These are phyloP conservation scores for Acanthochlamys bracteata DNA, from an alignment of 106 monocot genomes.

Conservation along the genomic window DNA sequence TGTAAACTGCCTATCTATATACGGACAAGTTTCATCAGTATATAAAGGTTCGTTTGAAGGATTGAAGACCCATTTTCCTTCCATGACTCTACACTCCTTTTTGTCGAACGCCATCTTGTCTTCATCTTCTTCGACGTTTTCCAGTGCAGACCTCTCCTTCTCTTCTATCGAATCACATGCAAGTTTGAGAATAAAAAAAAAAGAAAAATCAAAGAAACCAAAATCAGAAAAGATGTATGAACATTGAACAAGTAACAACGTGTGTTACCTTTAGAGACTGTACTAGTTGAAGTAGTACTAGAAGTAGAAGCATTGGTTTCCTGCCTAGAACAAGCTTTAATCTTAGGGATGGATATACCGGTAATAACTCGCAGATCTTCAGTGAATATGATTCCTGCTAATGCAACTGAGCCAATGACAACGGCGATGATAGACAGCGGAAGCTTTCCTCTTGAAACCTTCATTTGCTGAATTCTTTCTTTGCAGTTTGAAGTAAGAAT, in stretches of 20 bases:
- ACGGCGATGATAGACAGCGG: conserved; percentile 37
- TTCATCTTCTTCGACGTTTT: conserved; percentile 16
- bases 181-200: conserved; percentile 4
- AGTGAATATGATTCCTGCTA: conserved; percentile 51
- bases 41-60: conserved; percentile 33
- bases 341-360: conserved; percentile 38
- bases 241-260: background rate
- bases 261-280: conserved; percentile 24
- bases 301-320: conserved; percentile 13
- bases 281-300: conserved; percentile 15
- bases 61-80: conserved; percentile 74
- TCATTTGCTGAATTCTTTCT: conserved; percentile 15
- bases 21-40: conserved; percentile 62
- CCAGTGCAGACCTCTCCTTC: conserved; percentile 7
- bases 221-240: background rate
- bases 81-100: conserved; percentile 40
- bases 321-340: conserved; percentile 37
- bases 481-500: no score
- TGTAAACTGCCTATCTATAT: conserved; percentile 41
- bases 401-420: conserved; percentile 31
- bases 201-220: background rate
- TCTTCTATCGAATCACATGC: conserved; percentile 16
- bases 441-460: conserved; percentile 32
- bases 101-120: conserved; percentile 28
- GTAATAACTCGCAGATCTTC: conserved; percentile 65